Percentiles rank a stretch among this genome's conserved stretches.
Evolutionary conservation across 2,329 filamentous ascomycete genomes (phyloP).

Genomic region (Fusarium sp.): DNA sequence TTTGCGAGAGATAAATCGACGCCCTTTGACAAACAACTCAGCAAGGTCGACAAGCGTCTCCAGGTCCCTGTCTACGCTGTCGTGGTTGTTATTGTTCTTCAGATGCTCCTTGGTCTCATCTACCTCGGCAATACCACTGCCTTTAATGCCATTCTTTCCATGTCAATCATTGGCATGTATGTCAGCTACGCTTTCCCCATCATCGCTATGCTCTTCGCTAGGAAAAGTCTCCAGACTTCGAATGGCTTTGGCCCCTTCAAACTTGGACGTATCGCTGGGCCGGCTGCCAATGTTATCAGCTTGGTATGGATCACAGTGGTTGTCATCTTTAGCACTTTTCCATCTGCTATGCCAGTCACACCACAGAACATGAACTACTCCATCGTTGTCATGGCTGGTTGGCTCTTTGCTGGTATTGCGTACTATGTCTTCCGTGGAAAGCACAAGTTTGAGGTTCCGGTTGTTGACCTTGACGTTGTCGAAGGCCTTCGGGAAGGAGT

Average conservation of each 20-base stretch:
- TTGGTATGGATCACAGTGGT: slow-evolving; percentile 55
- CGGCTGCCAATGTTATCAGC: slow-evolving; percentile 51
- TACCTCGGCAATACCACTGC: slow-evolving; percentile 55
- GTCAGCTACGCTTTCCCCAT: slow-evolving; percentile 55
- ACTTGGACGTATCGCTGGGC: slow-evolving; percentile 47
- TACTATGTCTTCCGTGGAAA: slow-evolving; percentile 46
- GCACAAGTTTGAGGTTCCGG: slow-evolving; percentile 39
- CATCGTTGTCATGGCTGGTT: slow-evolving; percentile 53
- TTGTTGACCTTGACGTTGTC: neutral
- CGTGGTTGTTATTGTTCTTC: slow-evolving; percentile 37
- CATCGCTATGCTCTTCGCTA: slow-evolving; percentile 48
- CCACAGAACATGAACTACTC: slow-evolving; percentile 58
- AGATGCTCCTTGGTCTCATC: slow-evolving; percentile 49
- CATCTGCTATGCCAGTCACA: slow-evolving; percentile 51
- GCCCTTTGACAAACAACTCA: slow-evolving; percentile 50
- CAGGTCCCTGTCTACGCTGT: slow-evolving; percentile 49
- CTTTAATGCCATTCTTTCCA: slow-evolving; percentile 52
- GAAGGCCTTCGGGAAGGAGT: neutral
- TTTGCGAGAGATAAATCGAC: slow-evolving; percentile 51
- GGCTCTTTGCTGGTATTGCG: slow-evolving; percentile 47
- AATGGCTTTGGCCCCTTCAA: slow-evolving; percentile 40
- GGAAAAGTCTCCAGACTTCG: slow-evolving; percentile 39
- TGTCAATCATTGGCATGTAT: slow-evolving; percentile 56
- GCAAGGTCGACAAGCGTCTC: slow-evolving; percentile 42
- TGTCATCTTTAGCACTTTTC: slow-evolving; percentile 58